These are phyloP conservation scores for Daldinia decipiens DNA, from an alignment of 495 filamentous ascomycete species.

Conservation along the genomic window DNA sequence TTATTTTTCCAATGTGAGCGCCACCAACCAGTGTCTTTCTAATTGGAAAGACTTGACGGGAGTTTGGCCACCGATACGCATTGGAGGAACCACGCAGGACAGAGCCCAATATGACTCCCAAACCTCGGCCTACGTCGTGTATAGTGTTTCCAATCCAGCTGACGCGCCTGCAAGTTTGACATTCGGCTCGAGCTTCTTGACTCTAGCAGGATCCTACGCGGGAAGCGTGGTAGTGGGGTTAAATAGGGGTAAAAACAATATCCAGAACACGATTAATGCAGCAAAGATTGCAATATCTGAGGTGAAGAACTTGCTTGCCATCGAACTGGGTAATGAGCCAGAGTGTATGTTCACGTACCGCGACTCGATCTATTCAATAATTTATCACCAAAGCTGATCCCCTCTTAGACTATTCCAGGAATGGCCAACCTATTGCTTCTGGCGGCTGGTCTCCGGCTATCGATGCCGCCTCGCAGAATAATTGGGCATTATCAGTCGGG, in stretches of 20 bases:
- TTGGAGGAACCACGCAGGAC: conserved; percentile 71
- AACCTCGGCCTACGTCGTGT: conserved; percentile 62
- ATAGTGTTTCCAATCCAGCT: conserved; percentile 62
- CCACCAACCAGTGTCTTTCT: conserved; percentile 64
- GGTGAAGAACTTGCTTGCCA: conserved; percentile 63
- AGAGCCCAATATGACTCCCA: conserved; percentile 64
- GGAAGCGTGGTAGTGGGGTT: conserved; percentile 67
- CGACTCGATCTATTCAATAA: conserved; percentile 2
- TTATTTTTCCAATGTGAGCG: conserved; percentile 65
- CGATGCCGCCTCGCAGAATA: conserved; percentile 64
- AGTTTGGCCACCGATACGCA: conserved; percentile 66
- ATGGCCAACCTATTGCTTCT: conserved; percentile 62
- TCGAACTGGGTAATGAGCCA: conserved; percentile 71
- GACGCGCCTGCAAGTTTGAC: conserved; percentile 66
- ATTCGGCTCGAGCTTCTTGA: conserved; percentile 66
- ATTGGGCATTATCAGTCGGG: conserved; percentile 64
- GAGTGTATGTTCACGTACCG: conserved; percentile 57
- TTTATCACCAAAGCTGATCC: conserved; percentile 14
- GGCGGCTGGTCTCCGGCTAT: conserved; percentile 64
- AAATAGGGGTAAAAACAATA: conserved; percentile 66
- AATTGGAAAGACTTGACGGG: conserved; percentile 66
- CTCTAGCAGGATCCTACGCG: conserved; percentile 60
- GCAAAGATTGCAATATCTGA: conserved; percentile 58
- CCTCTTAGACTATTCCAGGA: conserved; percentile 52
- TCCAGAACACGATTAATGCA: conserved; percentile 66